Evolutionary conservation across 2,329 filamentous ascomycete genomes (phyloP), one percentile per base, ranked within the genome.

Genomic region (Aspergillus sp.): DNA sequence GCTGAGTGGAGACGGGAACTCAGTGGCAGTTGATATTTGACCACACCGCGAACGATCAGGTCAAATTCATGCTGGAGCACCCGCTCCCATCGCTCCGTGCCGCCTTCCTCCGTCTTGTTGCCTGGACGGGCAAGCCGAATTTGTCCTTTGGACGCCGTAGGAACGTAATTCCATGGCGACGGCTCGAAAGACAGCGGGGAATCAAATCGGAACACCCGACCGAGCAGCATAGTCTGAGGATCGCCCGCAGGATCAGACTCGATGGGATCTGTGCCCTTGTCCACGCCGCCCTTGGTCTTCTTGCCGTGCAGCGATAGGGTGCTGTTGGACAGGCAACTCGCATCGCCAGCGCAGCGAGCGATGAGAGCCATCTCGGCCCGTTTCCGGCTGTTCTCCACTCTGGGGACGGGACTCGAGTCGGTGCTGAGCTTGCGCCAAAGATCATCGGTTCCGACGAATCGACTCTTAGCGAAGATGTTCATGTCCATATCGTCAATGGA

Each of bases 31-130:
- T 86, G 82, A 71, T 99, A 99, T 72, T 93, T 92, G 67, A 99
- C 82, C 13, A 95, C 90, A 21, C 95, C 95, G 68, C 95, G 89
- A 45, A 99, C 86, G 62, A 98, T 94, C 52, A 99, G 84, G 67
- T 97, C 92, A 68, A 98, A 99, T 48, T 94, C 91, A 74, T 97
- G 91, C 65, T 96, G 87, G 54, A 97, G 82, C 50, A 98, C 93
- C 61, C 88, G 86, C 73, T 96, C 92, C 95, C 95, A 99, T 12
- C 93, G 87, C 71, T 90, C 87, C 1, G 89, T 89, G 8, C 94
- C 95, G 43, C 91, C 90, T 47, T 86, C 81, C 71, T 92, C 88
- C 0, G 95, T 98, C 68, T 88, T 88, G 75, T 98, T 99, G 4
- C 94, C 93, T 0, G 95, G 95, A 58, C 89, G 87, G 25, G 83